Base-by-base conservation (phyloP, 106 monocot species). In the Gastrodia elata region DNA sequence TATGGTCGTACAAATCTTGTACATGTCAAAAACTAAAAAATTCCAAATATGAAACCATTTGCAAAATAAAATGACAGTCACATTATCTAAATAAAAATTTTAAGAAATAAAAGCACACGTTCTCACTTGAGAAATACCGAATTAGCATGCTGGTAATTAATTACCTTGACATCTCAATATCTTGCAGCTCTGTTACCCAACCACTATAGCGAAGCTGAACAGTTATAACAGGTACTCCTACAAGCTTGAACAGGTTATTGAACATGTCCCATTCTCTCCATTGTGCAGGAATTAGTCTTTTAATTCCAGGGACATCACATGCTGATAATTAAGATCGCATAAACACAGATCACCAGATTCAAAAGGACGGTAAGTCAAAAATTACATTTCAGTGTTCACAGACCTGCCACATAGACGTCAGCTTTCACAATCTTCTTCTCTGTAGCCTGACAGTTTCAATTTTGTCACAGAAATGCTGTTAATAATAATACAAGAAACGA, bases 261-360 rank as follows among this genome's bases (percentile, higher is more conserved):
- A 96, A 92, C 18, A 81, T 49, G 25, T 93, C 88, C 92, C 87
- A 90, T 64, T 90, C 77, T 73, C 92, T 92, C 96, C 96, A 97
- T 43, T 90, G 80, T 64, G 84, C 67, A 76, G 96, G 92, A 77
- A 97, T 75, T 58, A 97, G 75, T 84, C 83, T 92, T 83, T 97
- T 97, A 40, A 97, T 97, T 65, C 96, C 96, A 82, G 96, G 96
- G 37, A 97, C 92, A 86, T 97, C 96, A 78, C 92, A 97, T 16
- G 96, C 96, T 97, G 84, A 28, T 70, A 85, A 35, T 9, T 13
- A 72, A 70, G 2, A 22, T 32, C 52, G 73, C 70, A 68, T 37
- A 33, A 59, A 26, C 68, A 70, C 41, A 68, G 40, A 35, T 68
- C 76, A 76, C 44, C 68, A 68, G 18, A 41, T 43, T n/a, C 38